Base-by-base conservation (phyloP, 1,139 yeast genomes). In the Kodamaea fungicola region DNA sequence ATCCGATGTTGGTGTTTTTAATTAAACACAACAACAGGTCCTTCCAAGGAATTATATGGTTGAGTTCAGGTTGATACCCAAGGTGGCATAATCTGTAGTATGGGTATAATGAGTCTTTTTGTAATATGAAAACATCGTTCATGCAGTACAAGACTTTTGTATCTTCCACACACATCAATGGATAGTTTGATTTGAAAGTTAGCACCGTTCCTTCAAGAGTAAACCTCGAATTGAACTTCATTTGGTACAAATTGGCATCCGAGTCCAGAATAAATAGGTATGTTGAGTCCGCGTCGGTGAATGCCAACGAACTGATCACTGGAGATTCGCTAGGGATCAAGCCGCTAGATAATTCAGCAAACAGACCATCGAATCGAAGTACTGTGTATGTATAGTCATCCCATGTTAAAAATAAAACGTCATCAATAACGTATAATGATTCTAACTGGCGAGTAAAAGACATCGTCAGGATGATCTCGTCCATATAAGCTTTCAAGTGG, bases 1-100 rank as follows among this genome's bases (percentile, higher is more conserved):
- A 4, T 16, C 19, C 19, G 19, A 16, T 16, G 19, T 16, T 16
- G 19, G 5, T 5, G 19, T 16, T 16, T 16, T 16, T 16, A 16
- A 16, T 16, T 5, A 16, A 16, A 16, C 19, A 16, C 5, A 16
- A 16, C 19, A 16, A 16, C 19, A 16, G 19, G 19, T 16, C 5
- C 19, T 16, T 16, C 5, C 5, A 4, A 16, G 19, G 5, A 5
- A 16, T 16, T 3, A 16, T 16, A 3, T 16, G 19, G 19, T 16
- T 16, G 19, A 16, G 19, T 16, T 16, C 19, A 5, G 19, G 19
- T 27, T 27, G 12, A 12, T 27, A 4, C 4, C 29, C 29, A n/a
- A 23, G 19, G 13, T 12, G 29, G 7, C 40, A 37, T 7, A 37
- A 12, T 22, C 43, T 31, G 22, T 34, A 37, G 34, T 37, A 40